Evolutionary conservation across 306 rosid genomes (phyloP), one percentile per base, ranked within the genome.

Genomic region (Potentilla sterilis): DNA sequence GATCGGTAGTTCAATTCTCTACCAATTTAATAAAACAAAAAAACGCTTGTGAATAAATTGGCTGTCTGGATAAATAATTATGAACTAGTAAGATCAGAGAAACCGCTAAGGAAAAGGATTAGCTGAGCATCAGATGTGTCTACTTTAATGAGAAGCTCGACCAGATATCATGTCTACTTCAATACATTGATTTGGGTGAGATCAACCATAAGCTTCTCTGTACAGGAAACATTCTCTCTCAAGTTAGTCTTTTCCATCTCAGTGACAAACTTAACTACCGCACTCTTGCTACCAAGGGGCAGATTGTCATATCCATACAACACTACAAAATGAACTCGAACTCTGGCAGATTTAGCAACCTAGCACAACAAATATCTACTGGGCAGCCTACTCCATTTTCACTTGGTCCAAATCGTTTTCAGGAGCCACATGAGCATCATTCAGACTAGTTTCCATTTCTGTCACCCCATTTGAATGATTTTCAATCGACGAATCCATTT

Each of bases 321-420:
- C 40, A 37, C 40, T 2, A 37, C 4, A 37, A 37, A 59, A 18
- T 4, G 18, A 13, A 37, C 35, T 51, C 37, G 2, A 49, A 9
- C 0, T 70, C 38, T 16, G 32, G 74, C 43, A 32, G 57, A 48
- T 52, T 32, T 9, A 28, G 47, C 54, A 42, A 54, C 34, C 38
- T 19, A 16, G 5, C 37, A 67, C 5, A 37, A 67, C 40, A 42
- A 40, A 24, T 32, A 2, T 46, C n/a, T 18, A 15, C 2, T 22
- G 13, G n/a, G 61, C 61, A 48, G 37, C 24, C 67, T 55, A 79
- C 55, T 78, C 83, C 80, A 69, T 52, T 62, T 52, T 66, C 8
- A 61, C 65, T 68, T 72, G 57, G 12, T 61, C 73, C 8, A 55
- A 61, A 61, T 63, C 73, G 69, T 74, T 72, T 76, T 76, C 79